Percentiles rank a stretch among this genome's conserved stretches.
These are phyloP conservation scores for Phyllosticta citrichinensis DNA, from an alignment of 2,329 filamentous ascomycete genomes.

Conservation along the genomic window DNA sequence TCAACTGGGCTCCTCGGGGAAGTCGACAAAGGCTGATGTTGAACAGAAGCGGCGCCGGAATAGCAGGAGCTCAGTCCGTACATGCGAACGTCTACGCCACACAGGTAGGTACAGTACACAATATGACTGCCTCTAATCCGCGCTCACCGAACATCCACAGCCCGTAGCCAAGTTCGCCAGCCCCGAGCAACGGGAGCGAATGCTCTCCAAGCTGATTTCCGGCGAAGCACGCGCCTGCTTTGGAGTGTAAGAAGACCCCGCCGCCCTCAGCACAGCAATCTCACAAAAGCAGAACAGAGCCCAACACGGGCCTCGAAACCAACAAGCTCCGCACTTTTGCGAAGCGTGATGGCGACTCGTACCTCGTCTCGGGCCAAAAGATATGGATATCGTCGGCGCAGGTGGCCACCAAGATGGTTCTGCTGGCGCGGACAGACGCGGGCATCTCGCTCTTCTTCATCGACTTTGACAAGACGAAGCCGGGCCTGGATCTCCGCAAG, in stretches of 20 bases:
- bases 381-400: slow-evolving; percentile 86
- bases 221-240: slow-evolving; percentile 50
- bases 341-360: slow-evolving; percentile 48
- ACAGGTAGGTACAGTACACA: neutral
- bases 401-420: slow-evolving; percentile 72
- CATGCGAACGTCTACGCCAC: slow-evolving; percentile 52
- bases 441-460: slow-evolving; percentile 75
- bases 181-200: slow-evolving; percentile 50
- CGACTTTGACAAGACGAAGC: slow-evolving; percentile 50
- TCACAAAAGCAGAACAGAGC: slow-evolving; percentile 48
- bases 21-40: neutral
- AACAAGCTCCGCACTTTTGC: slow-evolving; percentile 59
- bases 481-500: slow-evolving; percentile 55
- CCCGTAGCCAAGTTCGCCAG: slow-evolving; percentile 64
- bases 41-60: slow-evolving; percentile 58
- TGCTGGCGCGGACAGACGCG: slow-evolving; percentile 66
- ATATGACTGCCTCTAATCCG: neutral
- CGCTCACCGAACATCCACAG: slow-evolving; percentile 12
- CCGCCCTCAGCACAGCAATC: neutral
- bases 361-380: slow-evolving; percentile 66
- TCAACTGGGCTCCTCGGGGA: neutral
- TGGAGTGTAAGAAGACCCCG: slow-evolving; percentile 44
- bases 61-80: slow-evolving; percentile 54
- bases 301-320: slow-evolving; percentile 70
- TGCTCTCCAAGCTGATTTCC: slow-evolving; percentile 60